Base-by-base conservation (phyloP, 306 rosid genomes). In the Lathyrus aphaca region DNA sequence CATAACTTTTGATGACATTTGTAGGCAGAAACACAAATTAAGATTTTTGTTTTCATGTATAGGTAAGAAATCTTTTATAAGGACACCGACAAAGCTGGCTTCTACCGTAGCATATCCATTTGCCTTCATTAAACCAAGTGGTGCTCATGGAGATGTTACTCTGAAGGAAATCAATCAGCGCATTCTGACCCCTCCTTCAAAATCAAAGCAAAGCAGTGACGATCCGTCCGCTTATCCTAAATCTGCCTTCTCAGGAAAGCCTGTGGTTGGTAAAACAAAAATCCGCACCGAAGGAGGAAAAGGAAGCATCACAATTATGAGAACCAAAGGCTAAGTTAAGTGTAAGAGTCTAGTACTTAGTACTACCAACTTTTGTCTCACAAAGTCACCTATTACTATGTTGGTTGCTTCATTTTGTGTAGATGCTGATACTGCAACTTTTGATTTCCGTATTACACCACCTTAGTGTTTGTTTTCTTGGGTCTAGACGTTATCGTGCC, bases 241-340 rank as follows among this genome's bases (percentile, higher is more conserved):
- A 71, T 95, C 99, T 12, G 97, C 99, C 67, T 89, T 95, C 79
- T 95, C 99, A 3, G 99, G 99, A 66, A 95, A 95, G 84, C 97
- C 99, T 4, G 97, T 95, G 5, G 99, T 95, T 51, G 95, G 92
- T 5, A 91, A 95, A 79, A 91, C 96, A 3, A 95, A 95, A 80
- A 89, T 95, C 44, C 97, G 83, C 74, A 95, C 97, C 0, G 95
- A 91, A 75, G 97, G 99, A 23, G 95, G 99, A 61, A 95, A 87
- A 80, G 99, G 99, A 14, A 95, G 97, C 96, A 95, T 95, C 81
- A 95, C 99, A 69, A 89, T 95, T 57, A 91, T 86, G 92, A 85
- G 97, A 78, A 91, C 99, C 59, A 89, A 84, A 87, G 99, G 97
- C 57, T 95, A 85, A 81, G 78, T 25, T 95, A 85, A 79, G 78